Percentiles rank a stretch among this genome's conserved stretches.
These are phyloP conservation scores for Achlya hypogyna DNA, from an alignment of 352 stramenopile species.

Conservation along the genomic window DNA sequence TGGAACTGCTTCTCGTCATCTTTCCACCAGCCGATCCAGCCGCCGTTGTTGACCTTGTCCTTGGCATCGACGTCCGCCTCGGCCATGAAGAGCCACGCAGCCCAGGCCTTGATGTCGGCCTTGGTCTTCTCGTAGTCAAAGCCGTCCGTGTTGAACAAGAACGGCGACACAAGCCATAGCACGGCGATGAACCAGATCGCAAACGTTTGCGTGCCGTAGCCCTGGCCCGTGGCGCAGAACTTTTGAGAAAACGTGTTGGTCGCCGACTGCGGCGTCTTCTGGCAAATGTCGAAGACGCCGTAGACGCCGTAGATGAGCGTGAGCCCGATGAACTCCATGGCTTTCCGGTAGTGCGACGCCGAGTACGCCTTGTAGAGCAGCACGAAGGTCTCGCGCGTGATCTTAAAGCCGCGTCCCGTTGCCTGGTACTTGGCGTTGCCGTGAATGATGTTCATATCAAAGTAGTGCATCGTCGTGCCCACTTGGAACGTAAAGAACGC, in stretches of 20 bases:
- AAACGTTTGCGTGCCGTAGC: constrained; percentile 69
- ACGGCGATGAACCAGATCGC: constrained; percentile 73
- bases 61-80: constrained; percentile 41
- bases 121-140: constrained; percentile 71
- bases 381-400: constrained; percentile 68
- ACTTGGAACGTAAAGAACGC: constrained; percentile 79
- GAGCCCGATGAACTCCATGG: constrained; percentile 59
- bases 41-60: constrained; percentile 48
- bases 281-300: constrained; percentile 59
- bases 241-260: constrained; percentile 45
- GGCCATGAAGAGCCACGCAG: constrained; percentile 58
- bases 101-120: constrained; percentile 49
- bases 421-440: constrained; percentile 68
- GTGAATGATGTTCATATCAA: constrained; percentile 69
- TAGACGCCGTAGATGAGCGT: constrained; percentile 58
- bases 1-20: constrained; percentile 49
- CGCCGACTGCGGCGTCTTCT: constrained; percentile 35
- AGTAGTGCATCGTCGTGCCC: constrained; percentile 77
- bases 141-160: constrained; percentile 76
- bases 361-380: constrained; percentile 69
- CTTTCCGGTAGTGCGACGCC: constrained; percentile 63
- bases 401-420: constrained; percentile 75
- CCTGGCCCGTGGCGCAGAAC: constrained; percentile 56
- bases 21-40: constrained; percentile 73
- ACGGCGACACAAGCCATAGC: constrained; percentile 52